Conservation (phyloP, 768 basidiomycete species). For the Lactarius vividus region DNA sequence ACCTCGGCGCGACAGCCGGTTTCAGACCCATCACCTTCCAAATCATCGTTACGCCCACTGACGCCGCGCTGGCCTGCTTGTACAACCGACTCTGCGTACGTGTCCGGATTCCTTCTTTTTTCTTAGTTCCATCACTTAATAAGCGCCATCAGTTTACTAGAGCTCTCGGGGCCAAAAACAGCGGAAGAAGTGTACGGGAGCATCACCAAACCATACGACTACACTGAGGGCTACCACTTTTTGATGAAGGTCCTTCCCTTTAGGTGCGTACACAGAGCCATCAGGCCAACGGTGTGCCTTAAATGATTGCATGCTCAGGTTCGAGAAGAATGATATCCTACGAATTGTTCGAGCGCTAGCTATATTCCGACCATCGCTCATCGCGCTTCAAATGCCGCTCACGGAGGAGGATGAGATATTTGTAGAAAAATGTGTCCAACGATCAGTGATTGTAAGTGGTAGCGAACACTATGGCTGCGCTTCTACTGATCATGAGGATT, state of each 20-base stretch:
- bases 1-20: neutral
- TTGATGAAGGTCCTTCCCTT: constrained; percentile 90
- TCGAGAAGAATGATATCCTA: constrained; percentile 94
- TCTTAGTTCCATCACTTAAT: constrained; percentile 18
- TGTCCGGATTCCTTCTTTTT: neutral
- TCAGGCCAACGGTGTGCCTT: neutral
- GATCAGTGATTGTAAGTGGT: constrained; percentile 74
- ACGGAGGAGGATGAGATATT: constrained; percentile 96
- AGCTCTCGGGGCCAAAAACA: constrained; percentile 26
- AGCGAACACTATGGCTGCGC: constrained; percentile 14
- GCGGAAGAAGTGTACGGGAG: constrained; percentile 54
- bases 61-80: constrained; percentile 27
- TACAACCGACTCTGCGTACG: constrained; percentile 25
- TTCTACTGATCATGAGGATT: constrained; percentile 16
- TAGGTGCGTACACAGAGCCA: constrained; percentile 52
- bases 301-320: constrained; percentile 44
- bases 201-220: constrained; percentile 80
- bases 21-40: constrained; percentile 7
- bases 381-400: constrained; percentile 97
- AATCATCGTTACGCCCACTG: constrained; percentile 19
- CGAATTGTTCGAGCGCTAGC: constrained; percentile 93
- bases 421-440: constrained; percentile 93
- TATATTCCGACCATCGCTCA: constrained; percentile 93
- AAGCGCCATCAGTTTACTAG: constrained; percentile 17
- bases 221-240: constrained; percentile 95